phyloP scores from a whole-genome alignment of 2,329 filamentous ascomycete species.

The Fusarium concolor region DNA sequence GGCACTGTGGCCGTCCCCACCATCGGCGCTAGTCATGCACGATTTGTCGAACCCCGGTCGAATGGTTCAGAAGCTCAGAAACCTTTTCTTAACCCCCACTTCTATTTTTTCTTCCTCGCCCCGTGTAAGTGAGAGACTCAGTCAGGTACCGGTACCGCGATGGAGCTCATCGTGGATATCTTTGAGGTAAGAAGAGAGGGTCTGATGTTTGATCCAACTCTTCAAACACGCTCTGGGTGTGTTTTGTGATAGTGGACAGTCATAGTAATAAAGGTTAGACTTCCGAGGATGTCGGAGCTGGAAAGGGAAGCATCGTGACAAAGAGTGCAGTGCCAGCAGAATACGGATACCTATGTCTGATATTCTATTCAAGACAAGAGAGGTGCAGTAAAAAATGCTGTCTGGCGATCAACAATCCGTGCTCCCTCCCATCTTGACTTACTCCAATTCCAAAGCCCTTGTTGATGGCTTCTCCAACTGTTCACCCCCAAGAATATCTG shows the following conservation, averaged over 20 bases:
- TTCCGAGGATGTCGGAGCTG: conserved; percentile 5
- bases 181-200: conserved; percentile 33
- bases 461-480: conserved; percentile 30
- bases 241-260: neutral
- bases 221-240: conserved; percentile 39
- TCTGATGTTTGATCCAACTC: conserved; percentile 29
- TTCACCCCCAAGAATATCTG: neutral
- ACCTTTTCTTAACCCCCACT: conserved; percentile 26
- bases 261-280: conserved; percentile 2
- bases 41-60: conserved; percentile 47
- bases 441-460: conserved; percentile 27
- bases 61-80: conserved; percentile 24
- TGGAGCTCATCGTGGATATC: conserved; percentile 37
- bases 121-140: conserved; percentile 32
- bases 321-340: conserved; percentile 16
- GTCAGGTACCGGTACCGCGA: conserved; percentile 39
- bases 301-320: conserved; percentile 23
- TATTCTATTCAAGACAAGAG: neutral
- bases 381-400: neutral
- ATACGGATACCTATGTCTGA: neutral
- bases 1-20: conserved; percentile 37
- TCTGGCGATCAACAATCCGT: conserved; percentile 22
- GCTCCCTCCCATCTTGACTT: conserved; percentile 20
- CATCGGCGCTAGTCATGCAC: conserved; percentile 45
- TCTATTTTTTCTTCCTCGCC: conserved; percentile 4